Evolutionary conservation across 2,329 filamentous ascomycete species (phyloP), one percentile per base, ranked within the genome.

Genomic region (Xylariaceae sp.): DNA sequence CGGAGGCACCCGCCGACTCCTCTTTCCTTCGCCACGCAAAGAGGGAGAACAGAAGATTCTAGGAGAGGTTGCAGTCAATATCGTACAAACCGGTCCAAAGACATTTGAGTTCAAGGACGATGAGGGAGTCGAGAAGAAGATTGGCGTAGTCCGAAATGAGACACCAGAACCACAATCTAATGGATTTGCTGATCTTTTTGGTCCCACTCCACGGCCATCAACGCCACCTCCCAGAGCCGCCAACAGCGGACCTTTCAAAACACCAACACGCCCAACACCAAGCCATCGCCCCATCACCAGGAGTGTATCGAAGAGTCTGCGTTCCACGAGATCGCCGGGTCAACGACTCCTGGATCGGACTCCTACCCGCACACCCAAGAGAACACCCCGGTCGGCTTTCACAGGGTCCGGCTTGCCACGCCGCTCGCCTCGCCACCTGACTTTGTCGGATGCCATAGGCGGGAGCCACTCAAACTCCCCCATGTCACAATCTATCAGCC

Each of bases 1-100:
- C 45, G 82, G 80, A 33, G 71, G 67, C 47, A 91, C 87, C 1
- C 79, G 87, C 54, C 79, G 90, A 52, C 70, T 92, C 2, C 75
- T 94, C 1, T 94, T 94, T 63, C 87, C 89, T 1, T 91, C 88
- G 0, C 89, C 89, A 2, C 79, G 84, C 41, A 87, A 87, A 58
- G 80, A 83, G 31, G 81, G 79, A 34, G 75, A 82, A 42, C 72
- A 78, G 1, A 89, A 84, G 64, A 78, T 81, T 18, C 74, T 89
- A 2, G 78, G 80, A 45, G 82, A 86, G 60, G 67, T 82, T 39
- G 70, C 75, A 13, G 71, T 78, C 14, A 86, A 85, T 59, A 66
- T 77, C 47, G 72, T 80, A 40, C 74, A 77, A 53, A 72, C 74
- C 4, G 63, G 70, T 14, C 64, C 71, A 3, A 71, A 73, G 19